phyloP scores from a whole-genome alignment of 1,139 yeast species.

The Geotrichum bryndzae region DNA sequence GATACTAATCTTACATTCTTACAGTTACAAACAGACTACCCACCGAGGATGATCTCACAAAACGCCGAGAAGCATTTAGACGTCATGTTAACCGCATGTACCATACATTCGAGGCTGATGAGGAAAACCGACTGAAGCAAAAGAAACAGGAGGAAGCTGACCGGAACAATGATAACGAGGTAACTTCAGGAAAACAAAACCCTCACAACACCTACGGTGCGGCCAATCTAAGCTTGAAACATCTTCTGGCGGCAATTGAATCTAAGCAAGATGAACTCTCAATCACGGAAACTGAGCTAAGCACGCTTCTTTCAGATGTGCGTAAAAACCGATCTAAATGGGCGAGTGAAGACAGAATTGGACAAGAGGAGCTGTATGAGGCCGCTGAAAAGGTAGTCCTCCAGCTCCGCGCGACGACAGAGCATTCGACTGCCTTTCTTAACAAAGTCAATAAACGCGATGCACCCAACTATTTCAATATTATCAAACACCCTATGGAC shows the following conservation, averaged over 20 bases:
- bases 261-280: constrained; percentile 66
- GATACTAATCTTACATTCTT: neutral
- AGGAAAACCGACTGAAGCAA: constrained; percentile 70
- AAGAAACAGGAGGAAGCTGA: constrained; percentile 77
- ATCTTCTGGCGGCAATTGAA: constrained; percentile 72
- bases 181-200: constrained; percentile 20
- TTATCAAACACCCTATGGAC: constrained; percentile 95
- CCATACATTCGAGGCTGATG: constrained; percentile 78
- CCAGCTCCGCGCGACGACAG: constrained; percentile 87
- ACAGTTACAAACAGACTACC: constrained; percentile 18
- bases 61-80: constrained; percentile 17
- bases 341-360: constrained; percentile 90
- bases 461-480: constrained; percentile 90
- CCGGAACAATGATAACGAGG: constrained; percentile 50
- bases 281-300: constrained; percentile 77
- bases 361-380: constrained; percentile 95
- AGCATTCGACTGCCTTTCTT: constrained; percentile 92
- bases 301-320: constrained; percentile 83
- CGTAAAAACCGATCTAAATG: constrained; percentile 93
- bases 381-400: constrained; percentile 93
- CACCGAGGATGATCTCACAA: constrained; percentile 22
- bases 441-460: constrained; percentile 94
- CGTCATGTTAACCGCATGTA: constrained; percentile 42
- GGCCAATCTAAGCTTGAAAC: constrained; percentile 74
- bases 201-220: constrained; percentile 56